Conservation (phyloP, 805 yeast genomes). For the Candida sakaeoensis region DNA sequence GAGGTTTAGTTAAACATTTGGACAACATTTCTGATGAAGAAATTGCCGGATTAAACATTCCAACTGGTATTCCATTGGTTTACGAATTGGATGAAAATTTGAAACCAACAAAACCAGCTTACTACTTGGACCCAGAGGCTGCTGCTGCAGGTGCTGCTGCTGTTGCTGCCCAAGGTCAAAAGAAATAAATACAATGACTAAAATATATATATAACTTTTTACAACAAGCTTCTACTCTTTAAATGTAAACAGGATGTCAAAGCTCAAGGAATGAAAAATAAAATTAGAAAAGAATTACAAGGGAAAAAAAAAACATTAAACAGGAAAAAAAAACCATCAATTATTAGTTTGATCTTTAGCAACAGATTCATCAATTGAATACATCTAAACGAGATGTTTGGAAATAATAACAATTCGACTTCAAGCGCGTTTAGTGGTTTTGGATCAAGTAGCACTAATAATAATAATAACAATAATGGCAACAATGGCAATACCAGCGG, state of each 20-base stretch:
- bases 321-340: neutral
- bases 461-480: slow-evolving; percentile 1
- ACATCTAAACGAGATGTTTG: neutral
- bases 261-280: neutral
- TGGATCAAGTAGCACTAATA: neutral
- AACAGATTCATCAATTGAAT: neutral
- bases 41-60: slow-evolving; percentile 92
- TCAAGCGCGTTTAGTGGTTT: slow-evolving; percentile 1
- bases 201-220: too few species aligned
- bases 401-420: slow-evolving; percentile 1
- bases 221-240: too few species aligned
- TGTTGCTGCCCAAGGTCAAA: slow-evolving; percentile 89
- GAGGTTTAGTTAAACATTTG: slow-evolving; percentile 94
- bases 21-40: slow-evolving; percentile 89
- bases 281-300: neutral
- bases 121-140: slow-evolving; percentile 98
- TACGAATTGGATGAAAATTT: slow-evolving; percentile 86
- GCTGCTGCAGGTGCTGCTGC: slow-evolving; percentile 99
- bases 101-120: slow-evolving; percentile 87
- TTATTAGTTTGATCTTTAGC: neutral
- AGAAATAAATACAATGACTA: slow-evolving; percentile 36
- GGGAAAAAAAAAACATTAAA: slow-evolving; percentile 1
- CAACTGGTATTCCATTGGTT: slow-evolving; percentile 97
- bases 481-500: neutral
- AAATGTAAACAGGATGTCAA: too few species aligned